Evolutionary conservation across 208 protist genomes (phyloP), one percentile per base, ranked within the genome.

Genomic region (Leptomonas pyrrhocoris): DNA sequence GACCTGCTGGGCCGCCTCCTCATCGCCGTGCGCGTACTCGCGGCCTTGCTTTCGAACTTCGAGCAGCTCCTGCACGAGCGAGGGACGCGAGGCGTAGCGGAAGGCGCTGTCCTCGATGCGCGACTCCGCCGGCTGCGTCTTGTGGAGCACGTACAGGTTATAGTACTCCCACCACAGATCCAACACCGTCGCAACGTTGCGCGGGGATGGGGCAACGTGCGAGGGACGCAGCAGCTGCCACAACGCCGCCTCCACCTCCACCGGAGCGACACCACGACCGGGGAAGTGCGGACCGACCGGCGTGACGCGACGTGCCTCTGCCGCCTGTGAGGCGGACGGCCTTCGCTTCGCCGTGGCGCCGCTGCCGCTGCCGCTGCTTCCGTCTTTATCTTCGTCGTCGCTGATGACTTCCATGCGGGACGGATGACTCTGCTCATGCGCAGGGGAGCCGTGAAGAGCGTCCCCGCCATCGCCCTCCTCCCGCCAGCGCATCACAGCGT

Each of bases 161-260:
- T 89, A 89, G 76, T 80, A 94, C 60, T 83, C 79, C 77, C 77
- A 89, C 88, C 88, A 94, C 19, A 91, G 57, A 54, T 94, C 85
- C 30, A 91, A 59, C 49, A 91, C 81, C 2, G 78, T 83, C 25
- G 90, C 73, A 12, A 1, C 16, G 38, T 23, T 63, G 28, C 49
- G 58, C 8, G 34, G 55, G 0, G 36, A 19, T 0, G 70, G 19
- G 11, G 59, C 6, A 3, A 73, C 23, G 54, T 65, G 38, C 13
- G 42, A 25, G n/a, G 86, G 81, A 36, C 53, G 51, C 45, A 93
- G 80, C 5, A 81, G 19, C 11, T 56, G 50, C 78, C 80, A 90
- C 31, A 93, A 30, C 19, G 77, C 63, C 25, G 64, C 48, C 11
- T 54, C 46, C n/a, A 92, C 48, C 42, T 38, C 74, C 5, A 50